Base-by-base conservation (phyloP, 805 yeast species). In the Saturnispora ahearnii region DNA sequence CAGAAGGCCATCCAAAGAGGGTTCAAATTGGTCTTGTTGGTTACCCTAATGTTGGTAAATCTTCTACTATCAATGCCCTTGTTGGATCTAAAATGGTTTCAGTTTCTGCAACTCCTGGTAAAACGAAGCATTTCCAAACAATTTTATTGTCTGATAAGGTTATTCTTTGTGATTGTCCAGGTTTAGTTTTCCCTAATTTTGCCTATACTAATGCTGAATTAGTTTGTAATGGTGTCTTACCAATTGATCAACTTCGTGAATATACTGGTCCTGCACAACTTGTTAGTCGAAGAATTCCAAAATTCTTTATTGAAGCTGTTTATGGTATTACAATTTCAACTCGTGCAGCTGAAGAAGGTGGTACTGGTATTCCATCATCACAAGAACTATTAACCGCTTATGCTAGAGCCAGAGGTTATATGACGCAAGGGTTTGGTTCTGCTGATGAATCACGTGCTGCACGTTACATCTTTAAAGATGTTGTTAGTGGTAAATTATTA, bases 91-190 rank as follows among this genome's bases (percentile, higher is more conserved):
- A 93, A 63, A 90, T 87, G 65, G 99, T 93, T n/a, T 89, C 97
- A 2, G 99, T 93, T 36, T 91, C 98, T 2, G 76, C 98, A 1
- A 93, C 99, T 1, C 99, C 99, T 12, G 99, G 99, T 72, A 93
- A 93, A 65, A 93, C 99, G 12, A 93, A 93, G 66, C 99, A 93
- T 74, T 93, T 93, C 76, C 99, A 93, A 72, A 93, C 99, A 1
- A 90, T 93, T 54, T 78, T 80, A 62, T 74, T 93, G 42, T 80
- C 96, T 1, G 86, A 84, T 47, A 76, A 84, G 34, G 93, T 93
- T 2, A 75, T 89, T 57, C 73, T 93, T 48, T 93, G 98, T 69
- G 99, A 93, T 74, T 93, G 99, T 73, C 99, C 99, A 2, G 99
- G 99, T 77, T 74, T 93, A 54, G 99, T 93, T 15, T 93, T 93